Evolutionary conservation across 1,284 basidiomycete genomes (phyloP).

Genomic region (Sporisorium scitamineum): DNA sequence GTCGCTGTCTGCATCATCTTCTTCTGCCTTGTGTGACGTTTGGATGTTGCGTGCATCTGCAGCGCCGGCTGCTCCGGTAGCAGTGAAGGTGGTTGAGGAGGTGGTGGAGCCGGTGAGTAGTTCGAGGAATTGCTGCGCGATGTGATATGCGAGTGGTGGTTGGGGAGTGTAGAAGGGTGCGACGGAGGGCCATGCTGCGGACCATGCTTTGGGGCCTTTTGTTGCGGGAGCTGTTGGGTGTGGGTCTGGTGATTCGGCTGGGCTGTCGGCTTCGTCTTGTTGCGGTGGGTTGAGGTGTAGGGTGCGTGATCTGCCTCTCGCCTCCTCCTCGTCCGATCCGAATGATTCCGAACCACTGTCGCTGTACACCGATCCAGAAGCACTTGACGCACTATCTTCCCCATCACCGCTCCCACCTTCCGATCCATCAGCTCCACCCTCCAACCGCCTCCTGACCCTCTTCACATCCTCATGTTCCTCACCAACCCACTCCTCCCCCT

Average conservation of each 20-base stretch:
- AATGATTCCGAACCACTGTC: background rate
- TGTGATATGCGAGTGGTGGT: constrained; percentile 8
- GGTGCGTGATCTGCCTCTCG: constrained; percentile 7
- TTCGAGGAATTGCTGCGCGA: constrained; percentile 17
- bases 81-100: background rate
- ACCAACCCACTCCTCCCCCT: constrained; percentile 1
- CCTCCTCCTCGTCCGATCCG: background rate
- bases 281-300: background rate
- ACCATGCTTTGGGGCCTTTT: constrained; percentile 25
- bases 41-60: too few relatives aligned
- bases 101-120: constrained; percentile 5
- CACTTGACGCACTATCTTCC: background rate
- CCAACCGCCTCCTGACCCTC: constrained; percentile 3
- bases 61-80: too few relatives aligned
- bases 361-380: constrained; percentile 9
- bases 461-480: constrained; percentile 14
- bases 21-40: too few relatives aligned
- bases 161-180: constrained; percentile 1
- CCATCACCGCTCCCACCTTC: background rate
- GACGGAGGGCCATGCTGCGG: constrained; percentile 19
- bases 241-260: too few relatives aligned
- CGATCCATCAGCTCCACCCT: background rate
- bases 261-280: background rate
- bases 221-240: background rate
- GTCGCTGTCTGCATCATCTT: background rate